phyloP scores from a whole-genome alignment of 768 basidiomycete genomes.

The Psilocybe cubensis region DNA sequence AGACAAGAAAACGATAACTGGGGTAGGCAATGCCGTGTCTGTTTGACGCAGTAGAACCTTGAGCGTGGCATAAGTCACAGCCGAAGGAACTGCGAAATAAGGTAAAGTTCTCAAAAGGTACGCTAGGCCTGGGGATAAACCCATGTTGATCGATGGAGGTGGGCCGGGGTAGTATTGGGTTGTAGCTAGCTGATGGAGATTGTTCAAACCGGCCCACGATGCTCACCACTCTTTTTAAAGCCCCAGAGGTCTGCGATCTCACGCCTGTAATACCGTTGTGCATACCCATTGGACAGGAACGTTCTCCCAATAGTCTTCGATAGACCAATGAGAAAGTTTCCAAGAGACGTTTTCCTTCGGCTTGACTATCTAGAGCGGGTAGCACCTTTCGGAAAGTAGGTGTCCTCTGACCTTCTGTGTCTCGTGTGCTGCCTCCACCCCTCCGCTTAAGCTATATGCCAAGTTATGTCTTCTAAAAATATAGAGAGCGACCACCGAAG shows the following conservation, averaged over 20 bases:
- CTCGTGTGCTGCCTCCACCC: no score
- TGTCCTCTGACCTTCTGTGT: no score
- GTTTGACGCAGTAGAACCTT: neutral
- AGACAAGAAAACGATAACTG: neutral
- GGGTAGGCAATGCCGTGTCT: neutral
- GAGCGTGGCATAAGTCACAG: constrained; percentile 10
- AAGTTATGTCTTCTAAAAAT: no score
- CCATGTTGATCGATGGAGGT: constrained; percentile 7
- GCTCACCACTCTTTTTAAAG: neutral
- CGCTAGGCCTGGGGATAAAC: constrained; percentile 17
- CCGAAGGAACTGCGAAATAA: constrained; percentile 15
- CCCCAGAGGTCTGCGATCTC: neutral
- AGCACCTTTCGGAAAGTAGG: no score
- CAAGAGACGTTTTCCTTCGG: neutral
- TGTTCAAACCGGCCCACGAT: neutral
- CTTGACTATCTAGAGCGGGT: no score
- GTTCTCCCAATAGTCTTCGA: neutral
- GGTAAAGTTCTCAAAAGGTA: constrained; percentile 18
- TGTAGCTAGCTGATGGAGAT: neutral
- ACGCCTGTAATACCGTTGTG: neutral
- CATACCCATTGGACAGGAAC: neutral
- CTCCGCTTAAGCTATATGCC: no score
- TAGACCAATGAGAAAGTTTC: neutral
- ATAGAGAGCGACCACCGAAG: no score
- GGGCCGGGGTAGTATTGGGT: neutral